A percentile compares a stretch with the other conserved stretches of the same genome.
Conservation (phyloP, 2,329 filamentous ascomycete species). For the Pezicula neosporulosa region DNA sequence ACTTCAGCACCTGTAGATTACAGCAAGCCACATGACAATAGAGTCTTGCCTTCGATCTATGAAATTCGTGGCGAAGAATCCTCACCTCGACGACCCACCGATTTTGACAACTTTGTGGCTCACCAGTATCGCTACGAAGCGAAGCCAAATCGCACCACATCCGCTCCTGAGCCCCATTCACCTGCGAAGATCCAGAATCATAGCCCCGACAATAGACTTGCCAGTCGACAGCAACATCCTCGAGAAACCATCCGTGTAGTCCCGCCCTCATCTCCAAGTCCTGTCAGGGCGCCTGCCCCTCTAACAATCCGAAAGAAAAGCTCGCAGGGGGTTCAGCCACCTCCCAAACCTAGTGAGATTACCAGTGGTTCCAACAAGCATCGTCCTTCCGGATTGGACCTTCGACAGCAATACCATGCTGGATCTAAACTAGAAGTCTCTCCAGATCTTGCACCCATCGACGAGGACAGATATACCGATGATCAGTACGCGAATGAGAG, state of each 20-base stretch:
- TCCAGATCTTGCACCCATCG: conserved; percentile 15
- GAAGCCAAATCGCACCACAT: conserved; percentile 22
- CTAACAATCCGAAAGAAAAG: conserved; percentile 28
- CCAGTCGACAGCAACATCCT: conserved; percentile 5
- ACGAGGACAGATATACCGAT: conserved; percentile 13
- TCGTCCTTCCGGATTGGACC: conserved; percentile 10
- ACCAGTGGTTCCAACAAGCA: background rate
- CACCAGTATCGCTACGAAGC: conserved; percentile 9
- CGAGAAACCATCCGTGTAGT: conserved; percentile 26
- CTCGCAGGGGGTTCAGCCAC: conserved; percentile 12
- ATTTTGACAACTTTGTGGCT: conserved; percentile 7
- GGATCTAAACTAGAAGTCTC: conserved; percentile 3
- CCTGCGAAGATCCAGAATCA: conserved; percentile 3
- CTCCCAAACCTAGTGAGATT: conserved; percentile 12
- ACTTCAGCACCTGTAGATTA: conserved; percentile 40
- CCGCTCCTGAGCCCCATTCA: conserved; percentile 24
- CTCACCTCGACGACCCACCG: conserved; percentile 12
- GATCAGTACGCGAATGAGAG: conserved; percentile 16
- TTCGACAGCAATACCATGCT: conserved; percentile 19
- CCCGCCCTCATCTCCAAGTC: conserved; percentile 19
- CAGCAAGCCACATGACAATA: conserved; percentile 5
- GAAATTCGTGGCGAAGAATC: conserved; percentile 19
- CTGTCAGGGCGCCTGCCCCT: conserved; percentile 27
- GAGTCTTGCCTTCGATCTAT: conserved; percentile 24
- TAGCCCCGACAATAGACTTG: conserved; percentile 8